Conservation (phyloP, 2,329 filamentous ascomycete species). For the Colletotrichum abscissum region DNA sequence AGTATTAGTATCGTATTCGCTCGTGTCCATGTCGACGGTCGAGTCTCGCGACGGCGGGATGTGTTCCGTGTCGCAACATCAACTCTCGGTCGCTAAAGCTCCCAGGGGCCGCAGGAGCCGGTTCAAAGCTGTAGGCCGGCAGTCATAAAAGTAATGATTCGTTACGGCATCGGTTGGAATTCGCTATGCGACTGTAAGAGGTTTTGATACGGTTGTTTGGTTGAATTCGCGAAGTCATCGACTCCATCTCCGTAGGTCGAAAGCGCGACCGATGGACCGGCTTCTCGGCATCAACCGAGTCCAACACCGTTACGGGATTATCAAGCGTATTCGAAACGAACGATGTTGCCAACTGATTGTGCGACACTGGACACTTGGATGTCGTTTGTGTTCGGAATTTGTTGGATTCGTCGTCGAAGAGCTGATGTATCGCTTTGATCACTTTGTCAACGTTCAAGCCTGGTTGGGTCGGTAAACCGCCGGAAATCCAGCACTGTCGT, state of each 20-base stretch:
- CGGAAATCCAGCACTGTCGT: constrained; percentile 19
- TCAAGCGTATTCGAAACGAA: background rate
- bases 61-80: constrained; percentile 35
- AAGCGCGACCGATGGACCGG: constrained; percentile 30
- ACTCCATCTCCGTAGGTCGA: constrained; percentile 53
- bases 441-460: background rate
- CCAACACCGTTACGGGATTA: constrained; percentile 6
- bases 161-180: constrained; percentile 17
- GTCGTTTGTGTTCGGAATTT: background rate
- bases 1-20: constrained; percentile 72
- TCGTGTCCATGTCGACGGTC: constrained; percentile 69
- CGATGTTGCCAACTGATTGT: background rate
- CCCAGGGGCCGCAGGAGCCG: constrained; percentile 28
- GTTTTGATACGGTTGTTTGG: constrained; percentile 19
- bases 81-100: constrained; percentile 34
- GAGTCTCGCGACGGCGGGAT: constrained; percentile 37
- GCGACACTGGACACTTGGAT: background rate
- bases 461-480: constrained; percentile 24
- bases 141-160: constrained; percentile 26
- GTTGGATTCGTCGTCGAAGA: background rate
- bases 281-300: constrained; percentile 33
- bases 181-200: constrained; percentile 5
- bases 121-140: constrained; percentile 11
- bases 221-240: constrained; percentile 36
- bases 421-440: background rate